Evolutionary conservation across 495 filamentous ascomycete genomes (phyloP).

Genomic region (Alectoria sarmentosa): DNA sequence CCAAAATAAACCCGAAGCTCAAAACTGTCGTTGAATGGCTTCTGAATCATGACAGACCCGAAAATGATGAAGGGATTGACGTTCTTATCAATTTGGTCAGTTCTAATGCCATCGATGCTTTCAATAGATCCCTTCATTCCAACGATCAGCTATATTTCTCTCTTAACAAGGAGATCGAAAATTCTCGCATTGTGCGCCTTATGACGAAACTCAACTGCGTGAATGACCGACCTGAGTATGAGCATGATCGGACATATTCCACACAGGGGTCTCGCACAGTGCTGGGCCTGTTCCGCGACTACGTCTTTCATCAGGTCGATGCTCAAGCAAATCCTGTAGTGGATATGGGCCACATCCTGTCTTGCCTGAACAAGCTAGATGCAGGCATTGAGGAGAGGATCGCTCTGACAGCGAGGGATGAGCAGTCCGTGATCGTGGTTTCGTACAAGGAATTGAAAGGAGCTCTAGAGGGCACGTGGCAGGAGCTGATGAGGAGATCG

Average conservation of each 20-base stretch:
- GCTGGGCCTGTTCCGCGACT: constrained; percentile 91
- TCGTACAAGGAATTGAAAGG: constrained; percentile 84
- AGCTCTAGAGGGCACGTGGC: constrained; percentile 68
- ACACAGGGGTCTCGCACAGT: constrained; percentile 87
- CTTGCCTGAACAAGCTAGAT: constrained; percentile 84
- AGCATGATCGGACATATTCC: constrained; percentile 67
- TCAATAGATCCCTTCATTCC: constrained; percentile 67
- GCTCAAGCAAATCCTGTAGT: constrained; percentile 69
- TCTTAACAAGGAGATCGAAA: constrained; percentile 78
- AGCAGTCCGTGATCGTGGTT: constrained; percentile 77
- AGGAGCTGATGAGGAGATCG: constrained; percentile 53
- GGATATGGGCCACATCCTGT: constrained; percentile 77
- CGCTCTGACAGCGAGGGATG: constrained; percentile 76
- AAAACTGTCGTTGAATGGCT: constrained; percentile 74
- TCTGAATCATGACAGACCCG: constrained; percentile 45
- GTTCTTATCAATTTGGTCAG: constrained; percentile 71
- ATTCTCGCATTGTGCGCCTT: constrained; percentile 76
- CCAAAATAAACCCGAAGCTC: constrained; percentile 66
- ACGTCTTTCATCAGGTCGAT: constrained; percentile 93
- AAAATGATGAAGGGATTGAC: constrained; percentile 59
- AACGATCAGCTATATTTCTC: constrained; percentile 65
- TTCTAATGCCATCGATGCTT: constrained; percentile 57
- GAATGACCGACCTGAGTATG: constrained; percentile 82
- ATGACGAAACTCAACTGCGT: constrained; percentile 78
- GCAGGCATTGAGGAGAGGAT: constrained; percentile 83